A percentile compares a stretch with the other conserved stretches of the same genome.
Conservation (phyloP, 352 stramenopile species). For the Lagenidium giganteum region DNA sequence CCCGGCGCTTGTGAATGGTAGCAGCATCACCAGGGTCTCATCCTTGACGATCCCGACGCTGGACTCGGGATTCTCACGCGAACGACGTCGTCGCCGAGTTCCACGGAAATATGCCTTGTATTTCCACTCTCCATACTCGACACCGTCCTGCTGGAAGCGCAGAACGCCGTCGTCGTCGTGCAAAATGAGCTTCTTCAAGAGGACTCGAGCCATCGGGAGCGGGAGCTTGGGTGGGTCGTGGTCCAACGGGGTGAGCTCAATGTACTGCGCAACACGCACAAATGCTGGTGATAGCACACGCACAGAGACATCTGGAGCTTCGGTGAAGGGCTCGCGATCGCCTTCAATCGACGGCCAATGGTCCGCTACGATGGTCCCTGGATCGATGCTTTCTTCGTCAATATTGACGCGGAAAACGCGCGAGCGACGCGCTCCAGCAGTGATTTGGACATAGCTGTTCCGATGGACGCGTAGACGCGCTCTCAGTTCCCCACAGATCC, state of each 20-base stretch:
- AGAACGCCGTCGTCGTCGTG: slow-evolving; percentile 22
- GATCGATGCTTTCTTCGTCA: slow-evolving; percentile 16
- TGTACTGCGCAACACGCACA: slow-evolving; percentile 40
- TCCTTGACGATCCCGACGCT: slow-evolving; percentile 46
- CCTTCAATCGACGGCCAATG: slow-evolving; percentile 28
- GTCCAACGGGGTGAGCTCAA: slow-evolving; percentile 33
- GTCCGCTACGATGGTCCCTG: slow-evolving; percentile 22
- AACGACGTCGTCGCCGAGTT: slow-evolving; percentile 1
- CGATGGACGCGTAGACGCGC: background rate
- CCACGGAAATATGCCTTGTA: slow-evolving; percentile 43
- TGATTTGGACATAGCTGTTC: slow-evolving; percentile 7
- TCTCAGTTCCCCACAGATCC: background rate
- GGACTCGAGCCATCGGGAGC: slow-evolving; percentile 25
- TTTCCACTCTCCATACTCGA: slow-evolving; percentile 57
- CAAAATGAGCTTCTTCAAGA: slow-evolving; percentile 53
- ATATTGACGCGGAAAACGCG: slow-evolving; percentile 44
- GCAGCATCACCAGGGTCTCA: slow-evolving; percentile 54
- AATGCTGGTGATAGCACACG: slow-evolving; percentile 11
- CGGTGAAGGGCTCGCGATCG: background rate
- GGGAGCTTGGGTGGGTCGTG: slow-evolving; percentile 34
- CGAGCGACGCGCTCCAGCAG: background rate
- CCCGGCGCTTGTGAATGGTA: slow-evolving; percentile 25
- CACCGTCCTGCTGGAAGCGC: slow-evolving; percentile 33
- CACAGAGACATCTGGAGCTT: background rate
- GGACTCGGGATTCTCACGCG: slow-evolving; percentile 5